Conservation (phyloP, 257 asterid genomes). For the Solanum clarkiae region DNA sequence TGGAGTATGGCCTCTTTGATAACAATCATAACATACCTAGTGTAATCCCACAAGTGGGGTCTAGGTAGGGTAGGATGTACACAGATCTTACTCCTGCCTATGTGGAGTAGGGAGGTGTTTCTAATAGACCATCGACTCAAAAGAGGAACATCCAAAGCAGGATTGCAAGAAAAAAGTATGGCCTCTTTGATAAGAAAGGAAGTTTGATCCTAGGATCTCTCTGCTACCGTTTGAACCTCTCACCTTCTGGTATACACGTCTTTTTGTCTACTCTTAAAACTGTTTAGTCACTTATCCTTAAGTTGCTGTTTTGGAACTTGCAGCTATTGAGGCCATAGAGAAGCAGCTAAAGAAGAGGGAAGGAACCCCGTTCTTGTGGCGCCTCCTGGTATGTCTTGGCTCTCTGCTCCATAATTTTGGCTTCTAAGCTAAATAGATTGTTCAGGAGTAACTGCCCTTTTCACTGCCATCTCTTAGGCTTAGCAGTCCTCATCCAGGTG, state of each 20-base stretch:
- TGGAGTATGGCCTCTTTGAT: not conserved
- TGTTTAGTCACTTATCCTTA: not conserved
- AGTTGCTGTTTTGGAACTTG: not conserved
- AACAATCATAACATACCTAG: not conserved
- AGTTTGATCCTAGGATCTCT: not conserved
- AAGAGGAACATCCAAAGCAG: not conserved
- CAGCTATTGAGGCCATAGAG: conserved; percentile 61
- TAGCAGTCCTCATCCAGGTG: not conserved
- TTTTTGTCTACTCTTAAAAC: not conserved
- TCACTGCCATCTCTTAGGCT: not conserved
- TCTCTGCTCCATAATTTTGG: not conserved
- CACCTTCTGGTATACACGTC: not conserved
- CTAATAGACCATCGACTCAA: not conserved
- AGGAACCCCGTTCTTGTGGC: conserved; percentile 73
- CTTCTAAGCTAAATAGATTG: not conserved
- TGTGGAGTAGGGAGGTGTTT: not conserved
- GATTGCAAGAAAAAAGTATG: not conserved
- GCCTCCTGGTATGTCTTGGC: conserved; percentile 49
- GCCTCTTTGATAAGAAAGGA: not conserved
- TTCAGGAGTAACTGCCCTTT: not conserved
- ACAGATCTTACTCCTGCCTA: not conserved
- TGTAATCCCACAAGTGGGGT: not conserved
- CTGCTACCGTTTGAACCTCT: not conserved
- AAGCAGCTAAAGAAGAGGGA: conserved; percentile 64
- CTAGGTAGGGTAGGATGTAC: not conserved